phyloP scores from a whole-genome alignment of 2,329 filamentous ascomycete genomes.

The Claviceps capensis region DNA sequence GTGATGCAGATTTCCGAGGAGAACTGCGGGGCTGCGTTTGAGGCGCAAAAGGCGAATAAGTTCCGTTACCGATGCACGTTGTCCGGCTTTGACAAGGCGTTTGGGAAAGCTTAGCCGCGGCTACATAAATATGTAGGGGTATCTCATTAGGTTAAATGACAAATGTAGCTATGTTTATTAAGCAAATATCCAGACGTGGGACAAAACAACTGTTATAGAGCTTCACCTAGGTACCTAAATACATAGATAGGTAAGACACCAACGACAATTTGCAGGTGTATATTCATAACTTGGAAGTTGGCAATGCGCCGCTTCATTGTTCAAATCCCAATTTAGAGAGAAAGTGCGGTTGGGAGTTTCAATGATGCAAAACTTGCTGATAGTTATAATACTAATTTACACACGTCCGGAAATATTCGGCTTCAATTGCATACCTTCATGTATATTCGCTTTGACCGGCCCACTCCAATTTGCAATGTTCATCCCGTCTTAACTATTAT shows the following conservation, averaged over 20 bases:
- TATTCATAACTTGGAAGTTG: too few relatives aligned
- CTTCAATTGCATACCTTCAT: not conserved
- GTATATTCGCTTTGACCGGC: not conserved
- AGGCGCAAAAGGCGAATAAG: slow-evolving; percentile 55
- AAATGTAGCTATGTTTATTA: too few relatives aligned
- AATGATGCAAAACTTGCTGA: too few relatives aligned
- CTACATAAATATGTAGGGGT: not conserved
- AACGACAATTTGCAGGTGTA: too few relatives aligned
- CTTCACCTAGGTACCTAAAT: too few relatives aligned
- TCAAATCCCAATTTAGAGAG: too few relatives aligned
- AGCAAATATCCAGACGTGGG: too few relatives aligned
- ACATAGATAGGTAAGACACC: too few relatives aligned
- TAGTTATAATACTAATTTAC: not conserved
- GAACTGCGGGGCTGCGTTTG: slow-evolving; percentile 55
- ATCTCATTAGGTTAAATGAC: not conserved
- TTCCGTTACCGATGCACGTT: slow-evolving; percentile 62
- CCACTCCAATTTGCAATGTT: not conserved
- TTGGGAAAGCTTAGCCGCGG: slow-evolving; percentile 16
- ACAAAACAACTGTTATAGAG: too few relatives aligned
- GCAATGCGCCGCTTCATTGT: too few relatives aligned
- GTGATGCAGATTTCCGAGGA: slow-evolving; percentile 51
- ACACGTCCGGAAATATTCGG: not conserved
- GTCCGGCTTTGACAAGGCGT: slow-evolving; percentile 53
- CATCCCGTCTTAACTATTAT: not conserved
- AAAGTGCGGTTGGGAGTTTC: too few relatives aligned